Evolutionary conservation across 768 basidiomycete genomes (phyloP), one percentile per base, ranked within the genome.

Genomic region (Lactarius vividus): DNA sequence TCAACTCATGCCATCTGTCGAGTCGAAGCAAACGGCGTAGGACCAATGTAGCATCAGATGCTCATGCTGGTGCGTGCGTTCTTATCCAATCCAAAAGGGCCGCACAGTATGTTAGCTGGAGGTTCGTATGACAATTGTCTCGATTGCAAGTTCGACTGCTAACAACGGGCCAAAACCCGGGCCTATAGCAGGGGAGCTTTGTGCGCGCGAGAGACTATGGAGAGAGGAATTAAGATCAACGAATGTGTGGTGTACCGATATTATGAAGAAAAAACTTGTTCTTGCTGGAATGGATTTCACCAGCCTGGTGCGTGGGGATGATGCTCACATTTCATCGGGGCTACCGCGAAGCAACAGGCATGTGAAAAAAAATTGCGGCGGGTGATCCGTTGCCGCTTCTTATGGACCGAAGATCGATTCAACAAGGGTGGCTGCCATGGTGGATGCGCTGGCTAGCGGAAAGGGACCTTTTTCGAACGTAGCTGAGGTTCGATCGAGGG

Each of bases 381-480:
- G 71, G 65, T 72, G 73, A 57, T 61, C 70, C 56, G 6, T 72
- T 68, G 33, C 74, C 52, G 70, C 76, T 74, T n/a, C 71, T 72
- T 31, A 79, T 67, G 55, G 77, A 80, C 81, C 83, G 84, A 13
- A 85, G 71, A 13, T 78, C 79, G 26, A 86, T 70, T 40, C 16
- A 18, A 40, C n/a, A 10, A 46, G 44, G 44, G n/a, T 49, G 44
- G 9, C 18, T 46, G n/a, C 44, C 44, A 46, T n/a, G 44, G 72
- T 76, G 33, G 80, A 72, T 61, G 74, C 69, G 53, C 74, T 75
- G 59, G 84, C 76, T 29, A 69, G 72, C 4, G 80, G 73, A 35
- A 69, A 72, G 18, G 72, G 46, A 75, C 73, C 49, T 74, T 72
- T 85, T 86, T 85, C 85, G 87, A 64, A 82, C 84, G 54, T 71